Conservation (phyloP, 2,329 filamentous ascomycete species). For the Trichoderma brevicompactum region DNA sequence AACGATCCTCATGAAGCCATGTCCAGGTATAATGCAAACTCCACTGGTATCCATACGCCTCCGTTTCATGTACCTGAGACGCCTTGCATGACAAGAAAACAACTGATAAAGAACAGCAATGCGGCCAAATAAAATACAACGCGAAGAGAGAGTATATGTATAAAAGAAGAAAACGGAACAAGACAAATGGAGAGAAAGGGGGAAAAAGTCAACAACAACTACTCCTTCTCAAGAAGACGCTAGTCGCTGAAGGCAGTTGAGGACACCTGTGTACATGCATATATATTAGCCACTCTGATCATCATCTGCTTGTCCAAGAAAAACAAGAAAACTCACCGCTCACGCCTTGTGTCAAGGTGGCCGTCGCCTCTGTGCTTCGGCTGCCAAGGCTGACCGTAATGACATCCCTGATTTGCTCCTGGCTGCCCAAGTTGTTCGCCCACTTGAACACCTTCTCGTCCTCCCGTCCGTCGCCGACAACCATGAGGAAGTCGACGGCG, state of each 20-base stretch:
- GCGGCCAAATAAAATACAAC: not conserved
- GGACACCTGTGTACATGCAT: constrained; percentile 42
- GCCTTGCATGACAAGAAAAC: constrained; percentile 18
- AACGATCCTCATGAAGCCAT: not conserved
- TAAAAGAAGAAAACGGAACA: not conserved
- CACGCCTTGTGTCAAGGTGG: constrained; percentile 87
- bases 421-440: constrained; percentile 76
- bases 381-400: constrained; percentile 85
- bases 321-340: constrained; percentile 67
- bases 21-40: constrained; percentile 26
- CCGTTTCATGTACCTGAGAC: constrained; percentile 25
- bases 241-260: constrained; percentile 50
- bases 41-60: constrained; percentile 20
- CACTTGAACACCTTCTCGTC: constrained; percentile 94
- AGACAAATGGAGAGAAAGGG: not conserved
- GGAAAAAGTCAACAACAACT: not conserved
- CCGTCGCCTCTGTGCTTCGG: constrained; percentile 84
- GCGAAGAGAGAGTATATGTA: too few species aligned
- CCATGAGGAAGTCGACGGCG: constrained; percentile 83
- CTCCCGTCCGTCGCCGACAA: constrained; percentile 87
- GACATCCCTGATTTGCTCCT: constrained; percentile 67
- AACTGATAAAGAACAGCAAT: not conserved
- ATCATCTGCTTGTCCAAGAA: not conserved
- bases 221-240: constrained; percentile 37
- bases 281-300: constrained; percentile 6